A percentile compares a stretch with the other conserved stretches of the same genome.
Evolutionary conservation across 495 filamentous ascomycete genomes (phyloP).

Genomic region (Penicillium chermesinum): DNA sequence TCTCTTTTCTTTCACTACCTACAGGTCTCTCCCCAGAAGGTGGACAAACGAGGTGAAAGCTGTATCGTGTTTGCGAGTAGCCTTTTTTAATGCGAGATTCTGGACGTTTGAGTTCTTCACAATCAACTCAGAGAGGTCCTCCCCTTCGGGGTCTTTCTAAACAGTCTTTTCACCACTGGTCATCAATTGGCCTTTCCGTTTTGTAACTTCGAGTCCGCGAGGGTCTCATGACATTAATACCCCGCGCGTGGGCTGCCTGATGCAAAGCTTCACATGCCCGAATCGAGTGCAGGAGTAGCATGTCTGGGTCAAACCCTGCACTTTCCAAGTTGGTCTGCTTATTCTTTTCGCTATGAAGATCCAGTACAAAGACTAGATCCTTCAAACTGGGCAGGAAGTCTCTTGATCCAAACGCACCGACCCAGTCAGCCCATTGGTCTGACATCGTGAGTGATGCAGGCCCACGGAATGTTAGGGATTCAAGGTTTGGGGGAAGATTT

Average conservation of each 20-base stretch:
- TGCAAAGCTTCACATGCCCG: conserved; percentile 10
- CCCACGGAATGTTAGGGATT: conserved; percentile 19
- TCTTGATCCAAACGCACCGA: conserved; percentile 9
- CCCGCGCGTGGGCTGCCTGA: neutral
- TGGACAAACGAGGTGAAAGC: no score
- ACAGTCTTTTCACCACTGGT: no score
- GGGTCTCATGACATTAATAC: neutral
- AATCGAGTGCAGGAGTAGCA: conserved; percentile 9
- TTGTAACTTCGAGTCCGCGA: no score
- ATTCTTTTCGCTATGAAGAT: conserved; percentile 11
- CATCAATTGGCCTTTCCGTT: no score
- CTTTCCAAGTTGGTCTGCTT: neutral
- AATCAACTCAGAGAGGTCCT: no score
- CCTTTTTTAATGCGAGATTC: no score
- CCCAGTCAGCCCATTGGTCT: conserved; percentile 18
- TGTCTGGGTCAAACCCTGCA: conserved; percentile 2
- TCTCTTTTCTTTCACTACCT: no score
- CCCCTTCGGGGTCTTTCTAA: no score
- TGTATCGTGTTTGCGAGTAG: no score
- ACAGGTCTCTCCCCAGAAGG: no score
- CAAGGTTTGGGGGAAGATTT: conserved; percentile 15
- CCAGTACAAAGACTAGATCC: conserved; percentile 17
- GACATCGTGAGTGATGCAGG: conserved; percentile 15
- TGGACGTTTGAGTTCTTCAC: no score
- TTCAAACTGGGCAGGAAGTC: conserved; percentile 17